Evolutionary conservation across 257 asterid genomes (phyloP).

Genomic region (Mitragyna speciosa): DNA sequence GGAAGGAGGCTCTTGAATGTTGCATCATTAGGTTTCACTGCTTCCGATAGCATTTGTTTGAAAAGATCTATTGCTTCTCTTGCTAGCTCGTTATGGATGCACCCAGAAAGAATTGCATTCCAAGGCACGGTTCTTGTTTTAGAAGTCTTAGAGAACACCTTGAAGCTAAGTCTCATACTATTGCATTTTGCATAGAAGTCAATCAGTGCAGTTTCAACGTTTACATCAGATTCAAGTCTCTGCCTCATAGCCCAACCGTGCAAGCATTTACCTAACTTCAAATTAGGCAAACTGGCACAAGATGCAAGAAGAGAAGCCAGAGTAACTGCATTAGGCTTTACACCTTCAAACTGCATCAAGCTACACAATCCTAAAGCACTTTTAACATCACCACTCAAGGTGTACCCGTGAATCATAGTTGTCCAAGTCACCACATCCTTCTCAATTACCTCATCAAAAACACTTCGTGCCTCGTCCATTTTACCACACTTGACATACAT

Average conservation of each 20-base stretch:
- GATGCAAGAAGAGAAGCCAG: constrained; percentile 72
- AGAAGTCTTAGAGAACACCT: constrained; percentile 60
- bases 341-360: constrained; percentile 75
- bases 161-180: constrained; percentile 43
- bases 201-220: constrained; percentile 74
- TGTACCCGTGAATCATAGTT: constrained; percentile 69
- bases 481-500: constrained; percentile 81
- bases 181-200: constrained; percentile 81
- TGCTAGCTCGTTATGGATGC: constrained; percentile 54
- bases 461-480: constrained; percentile 58
- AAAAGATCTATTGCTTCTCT: constrained; percentile 64
- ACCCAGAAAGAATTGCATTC: constrained; percentile 83
- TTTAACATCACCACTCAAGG: constrained; percentile 38
- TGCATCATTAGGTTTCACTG: constrained; percentile 66
- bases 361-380: constrained; percentile 56
- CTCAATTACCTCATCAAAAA: constrained; percentile 56
- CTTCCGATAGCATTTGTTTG: constrained; percentile 62
- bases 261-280: constrained; percentile 80
- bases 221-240: constrained; percentile 59
- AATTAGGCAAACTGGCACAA: constrained; percentile 48
- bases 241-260: constrained; percentile 89
- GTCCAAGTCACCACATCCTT: constrained; percentile 92
- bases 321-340: constrained; percentile 79
- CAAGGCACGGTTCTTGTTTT: constrained; percentile 78
- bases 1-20: constrained; percentile 87